A percentile compares a stretch with the other conserved stretches of the same genome.
Evolutionary conservation across 2,329 filamentous ascomycete genomes (phyloP).

Genomic region (Dothideomycetidae sp.): DNA sequence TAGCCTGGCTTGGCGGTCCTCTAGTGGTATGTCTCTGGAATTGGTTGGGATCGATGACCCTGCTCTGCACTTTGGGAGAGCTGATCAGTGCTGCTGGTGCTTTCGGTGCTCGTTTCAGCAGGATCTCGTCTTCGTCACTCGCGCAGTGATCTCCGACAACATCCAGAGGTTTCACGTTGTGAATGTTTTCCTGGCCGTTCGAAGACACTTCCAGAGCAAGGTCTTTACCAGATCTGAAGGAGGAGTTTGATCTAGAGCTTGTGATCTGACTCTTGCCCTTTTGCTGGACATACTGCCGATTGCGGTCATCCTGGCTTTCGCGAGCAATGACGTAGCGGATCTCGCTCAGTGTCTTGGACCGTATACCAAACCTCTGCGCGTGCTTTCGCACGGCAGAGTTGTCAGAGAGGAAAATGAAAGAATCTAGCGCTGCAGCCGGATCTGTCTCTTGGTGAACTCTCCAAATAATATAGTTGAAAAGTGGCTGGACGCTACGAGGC

Average conservation of each 20-base stretch:
- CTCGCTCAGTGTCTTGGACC: slow-evolving; percentile 35
- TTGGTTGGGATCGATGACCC: slow-evolving; percentile 33
- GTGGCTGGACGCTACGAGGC: slow-evolving; percentile 24
- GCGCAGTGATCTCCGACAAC: slow-evolving; percentile 4
- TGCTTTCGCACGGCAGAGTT: slow-evolving; percentile 31
- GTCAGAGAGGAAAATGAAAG: slow-evolving; percentile 39
- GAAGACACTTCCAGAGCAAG: no score
- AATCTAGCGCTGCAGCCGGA: slow-evolving; percentile 33
- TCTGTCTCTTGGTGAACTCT: slow-evolving; percentile 36
- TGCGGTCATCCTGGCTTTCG: slow-evolving; percentile 34
- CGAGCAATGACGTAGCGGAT: slow-evolving; percentile 34
- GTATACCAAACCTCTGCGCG: slow-evolving; percentile 36
- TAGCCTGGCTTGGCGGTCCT: slow-evolving; percentile 1
- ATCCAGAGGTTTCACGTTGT: no score
- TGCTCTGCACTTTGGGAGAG: slow-evolving; percentile 7
- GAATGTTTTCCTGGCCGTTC: no score
- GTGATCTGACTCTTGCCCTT: slow-evolving; percentile 10
- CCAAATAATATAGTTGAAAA: slow-evolving; percentile 40
- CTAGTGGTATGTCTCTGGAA: slow-evolving; percentile 28
- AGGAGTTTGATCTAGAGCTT: not conserved
- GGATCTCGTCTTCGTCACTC: slow-evolving; percentile 14
- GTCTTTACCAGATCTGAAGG: not conserved
- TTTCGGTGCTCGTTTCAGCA: slow-evolving; percentile 19
- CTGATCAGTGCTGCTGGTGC: slow-evolving; percentile 21
- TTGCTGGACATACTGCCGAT: slow-evolving; percentile 18